phyloP scores from a whole-genome alignment of 148 eudicot genomes.

The Linanthus parryae region DNA sequence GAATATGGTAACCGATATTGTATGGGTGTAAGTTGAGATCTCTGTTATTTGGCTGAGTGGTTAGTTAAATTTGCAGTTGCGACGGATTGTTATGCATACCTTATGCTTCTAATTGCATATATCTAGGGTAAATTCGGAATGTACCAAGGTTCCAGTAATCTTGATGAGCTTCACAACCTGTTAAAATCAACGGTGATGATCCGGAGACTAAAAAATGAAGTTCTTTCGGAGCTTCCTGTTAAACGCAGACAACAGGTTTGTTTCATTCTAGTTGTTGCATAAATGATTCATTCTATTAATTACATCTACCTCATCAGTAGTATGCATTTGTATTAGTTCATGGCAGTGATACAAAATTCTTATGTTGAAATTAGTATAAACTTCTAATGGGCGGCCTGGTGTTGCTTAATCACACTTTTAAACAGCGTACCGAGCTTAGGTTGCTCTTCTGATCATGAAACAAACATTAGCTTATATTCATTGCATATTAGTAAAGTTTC shows the following conservation, averaged over 20 bases:
- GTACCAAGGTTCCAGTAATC: slow-evolving; percentile 98
- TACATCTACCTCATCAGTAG: not conserved
- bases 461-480: too few relatives aligned
- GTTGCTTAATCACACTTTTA: too few relatives aligned
- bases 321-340: too few relatives aligned
- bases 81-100: not conserved
- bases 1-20: slow-evolving; percentile 96
- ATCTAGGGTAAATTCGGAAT: slow-evolving; percentile 77
- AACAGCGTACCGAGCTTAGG: too few relatives aligned
- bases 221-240: slow-evolving; percentile 83
- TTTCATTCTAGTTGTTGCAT: too few relatives aligned
- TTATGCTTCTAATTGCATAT: slow-evolving; percentile 6
- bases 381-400: too few relatives aligned
- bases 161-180: slow-evolving; percentile 89
- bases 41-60: too few relatives aligned
- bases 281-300: too few relatives aligned
- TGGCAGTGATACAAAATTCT: too few relatives aligned
- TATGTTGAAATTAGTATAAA: too few relatives aligned
- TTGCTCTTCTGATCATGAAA: too few relatives aligned
- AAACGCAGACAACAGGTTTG: slow-evolving; percentile 99
- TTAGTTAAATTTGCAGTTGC: not conserved
- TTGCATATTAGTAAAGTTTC: too few relatives aligned
- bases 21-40: slow-evolving; percentile 81
- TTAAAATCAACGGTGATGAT: slow-evolving; percentile 97
- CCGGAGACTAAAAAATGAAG: slow-evolving; percentile 94